Percentiles rank a stretch among this genome's conserved stretches.
These are phyloP conservation scores for Sanguinoderma infundibulare DNA, from an alignment of 1,284 basidiomycete species.

Conservation along the genomic window DNA sequence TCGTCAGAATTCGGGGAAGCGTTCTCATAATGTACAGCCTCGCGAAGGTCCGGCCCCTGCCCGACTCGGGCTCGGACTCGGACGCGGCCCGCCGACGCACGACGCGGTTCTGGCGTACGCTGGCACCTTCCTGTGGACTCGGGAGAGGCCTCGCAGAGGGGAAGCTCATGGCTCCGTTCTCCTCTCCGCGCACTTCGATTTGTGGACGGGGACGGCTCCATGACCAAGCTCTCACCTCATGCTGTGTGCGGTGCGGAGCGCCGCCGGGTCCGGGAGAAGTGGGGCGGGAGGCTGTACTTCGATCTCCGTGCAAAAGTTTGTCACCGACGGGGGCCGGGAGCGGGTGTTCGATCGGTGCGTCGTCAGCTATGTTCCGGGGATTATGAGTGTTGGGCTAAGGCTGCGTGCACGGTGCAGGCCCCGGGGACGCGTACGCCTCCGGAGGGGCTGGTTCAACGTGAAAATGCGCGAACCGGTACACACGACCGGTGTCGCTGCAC, in stretches of 20 bases:
- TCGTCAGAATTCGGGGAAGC: conserved; percentile 20
- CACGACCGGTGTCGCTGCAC: neutral
- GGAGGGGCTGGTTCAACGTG: neutral
- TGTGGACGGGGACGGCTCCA: neutral
- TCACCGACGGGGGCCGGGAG: neutral
- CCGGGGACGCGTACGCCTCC: neutral
- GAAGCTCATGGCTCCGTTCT: neutral
- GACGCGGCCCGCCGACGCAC: neutral
- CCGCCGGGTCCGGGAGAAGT: neutral
- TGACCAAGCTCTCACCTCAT: neutral
- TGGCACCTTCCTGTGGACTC: too few relatives aligned
- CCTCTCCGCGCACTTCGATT: neutral
- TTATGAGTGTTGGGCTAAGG: neutral
- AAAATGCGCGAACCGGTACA: neutral
- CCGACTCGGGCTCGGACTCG: neutral
- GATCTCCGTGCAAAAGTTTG: neutral
- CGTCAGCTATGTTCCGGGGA: neutral
- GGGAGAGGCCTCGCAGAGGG: too few relatives aligned
- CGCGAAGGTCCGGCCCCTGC: conserved; percentile 6
- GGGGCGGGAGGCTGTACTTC: neutral
- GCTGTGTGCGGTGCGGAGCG: neutral
- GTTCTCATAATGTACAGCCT: conserved; percentile 22
- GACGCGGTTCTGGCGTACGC: too few relatives aligned
- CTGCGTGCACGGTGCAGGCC: neutral
- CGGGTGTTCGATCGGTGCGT: neutral